phyloP scores from a whole-genome alignment of 1,284 basidiomycete genomes.

The Leccinum pallidistipes region DNA sequence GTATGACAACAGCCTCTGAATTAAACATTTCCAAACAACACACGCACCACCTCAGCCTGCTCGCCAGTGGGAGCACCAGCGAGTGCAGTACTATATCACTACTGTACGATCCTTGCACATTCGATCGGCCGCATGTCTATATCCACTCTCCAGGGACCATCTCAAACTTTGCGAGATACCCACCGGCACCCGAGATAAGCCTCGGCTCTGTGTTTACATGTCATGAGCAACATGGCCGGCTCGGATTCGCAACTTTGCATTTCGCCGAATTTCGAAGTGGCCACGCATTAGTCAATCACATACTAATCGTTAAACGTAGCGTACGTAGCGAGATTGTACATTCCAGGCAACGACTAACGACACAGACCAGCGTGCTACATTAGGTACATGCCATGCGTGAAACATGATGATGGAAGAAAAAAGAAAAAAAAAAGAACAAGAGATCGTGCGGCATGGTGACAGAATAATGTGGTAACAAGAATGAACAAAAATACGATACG shows the following conservation, averaged over 20 bases:
- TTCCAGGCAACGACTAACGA: constrained; percentile 7
- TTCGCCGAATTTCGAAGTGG: neutral
- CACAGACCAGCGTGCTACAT: constrained; percentile 16
- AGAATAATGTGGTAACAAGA: constrained; percentile 22
- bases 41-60: constrained; percentile 6
- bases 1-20: constrained; percentile 29
- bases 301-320: neutral
- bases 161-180: neutral
- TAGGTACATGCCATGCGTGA: constrained; percentile 26
- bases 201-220: constrained; percentile 1
- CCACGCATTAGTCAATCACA: neutral
- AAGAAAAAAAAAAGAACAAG: neutral
- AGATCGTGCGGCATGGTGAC: constrained; percentile 21
- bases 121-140: neutral
- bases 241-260: neutral
- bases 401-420: constrained; percentile 16
- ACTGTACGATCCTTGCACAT: neutral
- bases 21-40: constrained; percentile 31
- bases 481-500: constrained; percentile 15
- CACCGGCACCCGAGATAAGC: constrained; percentile 20
- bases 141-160: neutral
- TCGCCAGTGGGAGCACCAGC: neutral
- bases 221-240: neutral
- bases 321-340: constrained; percentile 15
- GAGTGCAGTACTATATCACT: neutral